phyloP scores from a whole-genome alignment of 1,139 yeast species.

The Taphrina populina region DNA sequence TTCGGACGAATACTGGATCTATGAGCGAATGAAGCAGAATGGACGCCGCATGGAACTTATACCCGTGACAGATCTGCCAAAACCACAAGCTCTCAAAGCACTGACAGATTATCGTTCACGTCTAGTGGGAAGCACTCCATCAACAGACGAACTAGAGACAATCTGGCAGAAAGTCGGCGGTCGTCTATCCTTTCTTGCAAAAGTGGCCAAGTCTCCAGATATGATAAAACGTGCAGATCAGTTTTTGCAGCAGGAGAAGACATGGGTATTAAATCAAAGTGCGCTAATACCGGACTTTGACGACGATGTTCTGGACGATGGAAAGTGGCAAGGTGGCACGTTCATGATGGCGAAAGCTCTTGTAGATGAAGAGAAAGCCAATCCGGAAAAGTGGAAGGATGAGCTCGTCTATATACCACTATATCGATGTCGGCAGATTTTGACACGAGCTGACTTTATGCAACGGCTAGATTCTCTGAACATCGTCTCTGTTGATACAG shows the following conservation, averaged over 20 bases:
- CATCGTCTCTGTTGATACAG: conserved; percentile 72
- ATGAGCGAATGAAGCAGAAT: conserved; percentile 67
- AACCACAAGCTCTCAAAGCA: conserved; percentile 59
- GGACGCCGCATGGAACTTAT: conserved; percentile 75
- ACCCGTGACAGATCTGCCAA: conserved; percentile 64
- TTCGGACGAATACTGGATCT: conserved; percentile 85
- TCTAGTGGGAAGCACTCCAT: conserved; percentile 49
- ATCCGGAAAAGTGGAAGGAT: conserved; percentile 40
- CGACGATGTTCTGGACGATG: conserved; percentile 84
- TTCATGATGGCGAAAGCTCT: conserved; percentile 72
- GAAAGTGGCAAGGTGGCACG: conserved; percentile 74
- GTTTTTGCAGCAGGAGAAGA: conserved; percentile 74
- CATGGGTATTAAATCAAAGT: conserved; percentile 83
- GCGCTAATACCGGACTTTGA: conserved; percentile 74
- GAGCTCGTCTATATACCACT: conserved; percentile 68
- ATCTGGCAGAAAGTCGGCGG: conserved; percentile 78
- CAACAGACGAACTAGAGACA: conserved; percentile 52
- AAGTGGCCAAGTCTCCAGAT: conserved; percentile 66
- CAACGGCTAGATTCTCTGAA: conserved; percentile 72
- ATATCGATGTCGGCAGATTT: conserved; percentile 80
- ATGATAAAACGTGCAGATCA: conserved; percentile 64
- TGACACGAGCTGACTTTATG: conserved; percentile 82
- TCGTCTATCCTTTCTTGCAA: conserved; percentile 75
- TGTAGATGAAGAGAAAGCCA: conserved; percentile 61
- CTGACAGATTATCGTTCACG: conserved; percentile 52